Percentiles rank a stretch among this genome's conserved stretches.
phyloP scores from a whole-genome alignment of 306 rosid species.

The Pueraria montana region DNA sequence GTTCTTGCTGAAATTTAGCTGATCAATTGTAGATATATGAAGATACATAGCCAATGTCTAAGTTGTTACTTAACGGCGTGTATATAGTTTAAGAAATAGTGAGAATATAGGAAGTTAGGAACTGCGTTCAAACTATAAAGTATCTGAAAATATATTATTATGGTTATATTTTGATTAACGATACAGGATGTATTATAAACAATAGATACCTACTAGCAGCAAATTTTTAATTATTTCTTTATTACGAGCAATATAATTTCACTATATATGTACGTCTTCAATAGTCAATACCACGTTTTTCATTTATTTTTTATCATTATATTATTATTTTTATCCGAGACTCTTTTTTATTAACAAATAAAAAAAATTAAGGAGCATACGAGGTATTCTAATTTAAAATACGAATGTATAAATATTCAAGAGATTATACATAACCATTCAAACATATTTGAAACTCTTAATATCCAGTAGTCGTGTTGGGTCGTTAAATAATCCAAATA shows the following conservation, averaged over 20 bases:
- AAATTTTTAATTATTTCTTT: neutral
- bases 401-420: neutral
- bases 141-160: too few species aligned
- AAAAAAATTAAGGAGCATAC: neutral
- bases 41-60: too few species aligned
- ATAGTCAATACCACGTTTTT: neutral
- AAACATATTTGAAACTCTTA: neutral
- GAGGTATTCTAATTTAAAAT: neutral
- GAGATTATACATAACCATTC: neutral
- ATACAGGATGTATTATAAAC: neutral
- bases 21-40: too few species aligned
- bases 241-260: neutral
- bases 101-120: neutral
- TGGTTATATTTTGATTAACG: neutral
- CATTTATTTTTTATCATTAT: conserved; percentile 1
- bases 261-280: neutral
- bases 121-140: neutral
- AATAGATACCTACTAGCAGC: neutral
- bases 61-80: too few species aligned
- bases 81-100: neutral
- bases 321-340: neutral
- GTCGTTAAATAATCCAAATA: neutral
- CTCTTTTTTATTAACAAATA: neutral
- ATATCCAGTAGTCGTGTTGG: neutral
- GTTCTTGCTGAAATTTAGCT: neutral